phyloP scores from a whole-genome alignment of 2,329 filamentous ascomycete species.

The Sarocladium kiliense region DNA sequence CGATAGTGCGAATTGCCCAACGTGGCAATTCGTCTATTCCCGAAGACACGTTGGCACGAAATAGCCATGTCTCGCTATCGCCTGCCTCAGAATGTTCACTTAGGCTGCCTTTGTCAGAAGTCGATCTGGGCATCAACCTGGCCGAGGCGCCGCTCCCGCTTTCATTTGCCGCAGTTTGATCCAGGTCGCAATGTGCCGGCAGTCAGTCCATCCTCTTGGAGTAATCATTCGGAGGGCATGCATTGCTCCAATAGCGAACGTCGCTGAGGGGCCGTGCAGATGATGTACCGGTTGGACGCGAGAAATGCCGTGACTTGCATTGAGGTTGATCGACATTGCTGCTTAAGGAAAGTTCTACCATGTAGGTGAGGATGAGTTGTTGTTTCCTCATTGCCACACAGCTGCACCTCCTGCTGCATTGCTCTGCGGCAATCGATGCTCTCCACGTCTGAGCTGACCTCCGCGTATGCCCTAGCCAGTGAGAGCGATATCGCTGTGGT shows the following conservation, averaged over 20 bases:
- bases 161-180: neutral
- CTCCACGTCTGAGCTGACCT: too few species aligned
- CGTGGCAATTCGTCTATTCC: neutral
- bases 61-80: neutral
- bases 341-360: too few species aligned
- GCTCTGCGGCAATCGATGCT: too few species aligned
- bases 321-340: too few species aligned
- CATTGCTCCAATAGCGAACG: neutral
- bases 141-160: neutral
- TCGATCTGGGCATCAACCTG: neutral
- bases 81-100: neutral
- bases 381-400: too few species aligned
- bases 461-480: too few species aligned
- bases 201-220: neutral
- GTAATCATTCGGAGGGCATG: neutral
- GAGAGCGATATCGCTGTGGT: too few species aligned
- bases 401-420: too few species aligned
- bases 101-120: neutral
- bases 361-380: too few species aligned
- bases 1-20: conserved; percentile 2
- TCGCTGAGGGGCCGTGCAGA: neutral
- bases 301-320: neutral
- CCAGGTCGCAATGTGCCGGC: neutral
- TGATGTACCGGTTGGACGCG: neutral
- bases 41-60: too few species aligned